Conservation (phyloP, 2,329 filamentous ascomycete species). For the Leptographium lundbergii region DNA sequence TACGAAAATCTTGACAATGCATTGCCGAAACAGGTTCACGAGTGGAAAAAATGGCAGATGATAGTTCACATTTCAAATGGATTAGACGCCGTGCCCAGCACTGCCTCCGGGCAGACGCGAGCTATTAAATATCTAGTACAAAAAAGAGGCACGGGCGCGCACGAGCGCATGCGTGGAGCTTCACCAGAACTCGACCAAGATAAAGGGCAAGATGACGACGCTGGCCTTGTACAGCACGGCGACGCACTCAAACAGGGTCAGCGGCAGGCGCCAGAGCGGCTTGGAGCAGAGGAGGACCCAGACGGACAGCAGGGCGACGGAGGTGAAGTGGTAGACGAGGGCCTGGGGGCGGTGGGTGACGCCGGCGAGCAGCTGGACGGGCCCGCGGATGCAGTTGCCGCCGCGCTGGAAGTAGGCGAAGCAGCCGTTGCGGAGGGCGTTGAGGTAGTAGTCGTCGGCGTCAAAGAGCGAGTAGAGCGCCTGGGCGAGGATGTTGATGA, state of each 20-base stretch:
- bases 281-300: conserved; percentile 18
- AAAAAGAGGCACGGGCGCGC: not conserved
- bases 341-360: conserved; percentile 57
- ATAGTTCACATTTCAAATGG: not conserved
- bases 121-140: not conserved
- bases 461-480: conserved; percentile 88
- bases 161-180: not conserved
- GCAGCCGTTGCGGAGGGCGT: conserved; percentile 75
- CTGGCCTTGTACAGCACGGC: conserved; percentile 69
- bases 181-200: conserved; percentile 25
- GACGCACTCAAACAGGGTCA: conserved; percentile 51
- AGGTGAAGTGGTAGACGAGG: conserved; percentile 23
- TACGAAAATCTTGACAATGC: too few relatives aligned
- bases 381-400: conserved; percentile 58
- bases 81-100: too few relatives aligned
- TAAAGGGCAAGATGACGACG: conserved; percentile 69
- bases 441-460: conserved; percentile 65
- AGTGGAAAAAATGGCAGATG: too few relatives aligned
- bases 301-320: not conserved
- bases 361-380: conserved; percentile 35
- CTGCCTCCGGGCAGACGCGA: not conserved
- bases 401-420: conserved; percentile 81
- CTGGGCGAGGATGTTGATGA: conserved; percentile 97
- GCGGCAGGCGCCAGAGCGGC: conserved; percentile 30
- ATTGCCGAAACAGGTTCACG: too few relatives aligned